Evolutionary conservation across 768 basidiomycete genomes (phyloP).

Genomic region (Mycena latifolia): DNA sequence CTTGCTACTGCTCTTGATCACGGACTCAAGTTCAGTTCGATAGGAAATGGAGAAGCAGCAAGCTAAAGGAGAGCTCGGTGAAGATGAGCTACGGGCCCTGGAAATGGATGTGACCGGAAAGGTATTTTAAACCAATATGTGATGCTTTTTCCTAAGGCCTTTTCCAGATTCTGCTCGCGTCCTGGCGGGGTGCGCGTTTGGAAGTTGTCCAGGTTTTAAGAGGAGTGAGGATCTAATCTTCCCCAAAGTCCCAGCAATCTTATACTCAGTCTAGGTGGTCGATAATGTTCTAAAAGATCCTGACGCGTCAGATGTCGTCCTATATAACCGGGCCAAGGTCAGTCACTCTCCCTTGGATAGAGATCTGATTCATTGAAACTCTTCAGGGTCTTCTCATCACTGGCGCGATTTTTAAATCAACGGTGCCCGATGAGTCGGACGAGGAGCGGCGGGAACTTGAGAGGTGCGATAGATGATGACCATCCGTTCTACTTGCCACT

Average conservation of each 20-base stretch:
- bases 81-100: slow-evolving; percentile 87
- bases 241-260: slow-evolving; percentile 16
- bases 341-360: slow-evolving; percentile 66
- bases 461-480: slow-evolving; percentile 62
- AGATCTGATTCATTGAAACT: slow-evolving; percentile 2
- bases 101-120: slow-evolving; percentile 96
- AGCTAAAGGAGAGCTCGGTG: slow-evolving; percentile 87
- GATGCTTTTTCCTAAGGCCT: not conserved
- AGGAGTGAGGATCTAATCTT: slow-evolving; percentile 53
- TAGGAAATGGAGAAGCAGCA: slow-evolving; percentile 94
- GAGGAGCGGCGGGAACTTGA: slow-evolving; percentile 96
- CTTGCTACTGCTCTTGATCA: not conserved
- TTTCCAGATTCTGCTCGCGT: slow-evolving; percentile 88
- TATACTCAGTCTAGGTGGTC: slow-evolving; percentile 63
- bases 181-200: slow-evolving; percentile 96
- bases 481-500: slow-evolving; percentile 23
- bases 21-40: slow-evolving; percentile 14
- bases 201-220: slow-evolving; percentile 94
- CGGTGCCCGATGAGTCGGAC: slow-evolving; percentile 90
- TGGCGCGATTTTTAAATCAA: slow-evolving; percentile 90
- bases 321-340: slow-evolving; percentile 90
- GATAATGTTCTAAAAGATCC: slow-evolving; percentile 90
- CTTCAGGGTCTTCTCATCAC: slow-evolving; percentile 85
- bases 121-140: slow-evolving; percentile 49
- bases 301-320: slow-evolving; percentile 74